A percentile compares a stretch with the other conserved stretches of the same genome.
Evolutionary conservation across 345 rosid species (phyloP).

Genomic region (Sonneratia caseolaris): DNA sequence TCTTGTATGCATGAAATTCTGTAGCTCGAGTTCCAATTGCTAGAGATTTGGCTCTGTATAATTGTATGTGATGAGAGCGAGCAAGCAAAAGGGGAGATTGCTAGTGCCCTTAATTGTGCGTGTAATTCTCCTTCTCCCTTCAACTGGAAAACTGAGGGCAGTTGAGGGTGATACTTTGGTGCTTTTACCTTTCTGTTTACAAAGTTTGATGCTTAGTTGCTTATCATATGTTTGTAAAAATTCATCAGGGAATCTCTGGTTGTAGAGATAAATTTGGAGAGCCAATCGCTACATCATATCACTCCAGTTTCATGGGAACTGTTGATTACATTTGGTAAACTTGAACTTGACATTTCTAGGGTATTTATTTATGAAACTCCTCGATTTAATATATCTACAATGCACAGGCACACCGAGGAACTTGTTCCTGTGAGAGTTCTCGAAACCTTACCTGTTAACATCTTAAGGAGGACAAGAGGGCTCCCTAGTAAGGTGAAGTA

Average conservation of each 20-base stretch:
- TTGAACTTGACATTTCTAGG: neutral
- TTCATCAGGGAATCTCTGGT: slow-evolving; percentile 45
- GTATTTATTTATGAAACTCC: neutral
- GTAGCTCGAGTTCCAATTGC: neutral
- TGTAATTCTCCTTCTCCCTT: neutral
- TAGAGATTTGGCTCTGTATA: neutral
- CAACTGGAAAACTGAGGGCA: neutral
- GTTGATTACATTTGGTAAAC: slow-evolving; percentile 89
- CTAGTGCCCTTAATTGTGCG: neutral
- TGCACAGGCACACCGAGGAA: slow-evolving; percentile 60
- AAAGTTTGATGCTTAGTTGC: neutral
- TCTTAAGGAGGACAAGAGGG: slow-evolving; percentile 52
- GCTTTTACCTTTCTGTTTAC: neutral
- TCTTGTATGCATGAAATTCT: neutral
- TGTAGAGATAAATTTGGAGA: slow-evolving; percentile 66
- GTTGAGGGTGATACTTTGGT: neutral
- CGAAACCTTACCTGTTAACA: slow-evolving; percentile 65
- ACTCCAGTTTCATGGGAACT: slow-evolving; percentile 79
- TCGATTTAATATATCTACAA: neutral
- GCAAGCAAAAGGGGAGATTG: neutral
- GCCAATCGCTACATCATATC: slow-evolving; percentile 87
- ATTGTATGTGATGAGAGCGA: neutral
- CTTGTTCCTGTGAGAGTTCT: slow-evolving; percentile 81
- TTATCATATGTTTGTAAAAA: neutral
- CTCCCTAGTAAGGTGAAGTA: slow-evolving; percentile 66